Conservation (phyloP, 768 basidiomycete genomes). For the Coprinopsis marcescibilis region DNA sequence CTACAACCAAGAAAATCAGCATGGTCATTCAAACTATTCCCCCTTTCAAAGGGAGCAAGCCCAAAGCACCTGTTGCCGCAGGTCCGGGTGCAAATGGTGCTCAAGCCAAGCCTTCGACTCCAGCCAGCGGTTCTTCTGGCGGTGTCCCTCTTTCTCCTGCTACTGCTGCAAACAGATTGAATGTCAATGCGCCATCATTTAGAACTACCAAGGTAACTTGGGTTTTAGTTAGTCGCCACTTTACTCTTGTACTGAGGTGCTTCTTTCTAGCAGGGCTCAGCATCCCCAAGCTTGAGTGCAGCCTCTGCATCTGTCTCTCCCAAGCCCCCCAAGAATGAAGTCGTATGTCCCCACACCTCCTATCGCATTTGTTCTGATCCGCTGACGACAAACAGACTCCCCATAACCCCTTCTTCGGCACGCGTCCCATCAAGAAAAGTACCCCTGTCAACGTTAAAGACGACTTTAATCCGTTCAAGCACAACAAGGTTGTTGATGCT, state of each 20-base stretch:
- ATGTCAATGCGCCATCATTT: slow-evolving; percentile 89
- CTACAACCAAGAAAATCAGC: slow-evolving; percentile 40
- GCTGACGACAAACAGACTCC: slow-evolving; percentile 40
- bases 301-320: slow-evolving; percentile 39
- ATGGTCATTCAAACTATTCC: slow-evolving; percentile 92
- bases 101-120: slow-evolving; percentile 16
- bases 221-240: slow-evolving; percentile 31
- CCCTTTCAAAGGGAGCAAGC: slow-evolving; percentile 72
- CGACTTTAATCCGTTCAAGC: slow-evolving; percentile 96
- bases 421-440: slow-evolving; percentile 69
- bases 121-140: slow-evolving; percentile 15
- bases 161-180: slow-evolving; percentile 56
- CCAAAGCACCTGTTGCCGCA: slow-evolving; percentile 16
- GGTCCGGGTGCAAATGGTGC: slow-evolving; percentile 10
- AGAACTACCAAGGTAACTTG: slow-evolving; percentile 78
- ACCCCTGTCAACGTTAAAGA: slow-evolving; percentile 82
- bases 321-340: slow-evolving; percentile 59
- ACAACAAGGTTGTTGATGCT: slow-evolving; percentile 74
- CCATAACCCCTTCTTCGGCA: slow-evolving; percentile 89
- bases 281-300: slow-evolving; percentile 37
- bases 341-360: slow-evolving; percentile 26
- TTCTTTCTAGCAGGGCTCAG: slow-evolving; percentile 39
- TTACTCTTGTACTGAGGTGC: slow-evolving; percentile 10
- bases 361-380: slow-evolving; percentile 17
- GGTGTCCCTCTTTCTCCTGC: slow-evolving; percentile 43